Evolutionary conservation across 306 rosid genomes (phyloP), one percentile per base, ranked within the genome.

Genomic region (apple (Malus domestica)): DNA sequence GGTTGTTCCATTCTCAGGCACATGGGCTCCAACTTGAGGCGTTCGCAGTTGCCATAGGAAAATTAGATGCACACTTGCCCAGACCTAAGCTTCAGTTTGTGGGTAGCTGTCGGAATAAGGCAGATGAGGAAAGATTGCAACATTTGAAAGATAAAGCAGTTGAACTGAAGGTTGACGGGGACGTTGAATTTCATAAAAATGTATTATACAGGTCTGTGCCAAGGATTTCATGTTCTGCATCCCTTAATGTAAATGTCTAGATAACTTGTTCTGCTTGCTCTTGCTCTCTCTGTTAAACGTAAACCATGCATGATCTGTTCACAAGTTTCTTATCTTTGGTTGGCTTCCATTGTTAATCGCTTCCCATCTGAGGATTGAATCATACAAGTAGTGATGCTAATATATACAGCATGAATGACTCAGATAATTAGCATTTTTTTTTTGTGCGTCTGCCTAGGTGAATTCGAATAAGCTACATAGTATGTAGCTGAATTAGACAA

Each of bases 21-120:
- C 98, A 95, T 79, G 68, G 72, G 74, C 96, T 95, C 79, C 98
- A 94, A 83, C 97, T 94, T 74, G 98, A 95, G 87, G 96, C 97
- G 13, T 92, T 95, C 83, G 85, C 98, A 42, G 80, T 78, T 76
- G 98, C 93, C 49, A 66, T 89, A 72, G 85, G 87, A 60, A 91
- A 82, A 70, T 82, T 94, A 71, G 91, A 86, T 72, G 80, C 84
- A 60, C 73, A 72, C 77, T 70, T 83, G 63, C 80, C 85, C 10
- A 90, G 90, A 78, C 97, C 98, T 27, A 94, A 85, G 85, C 93
- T 94, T 59, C 96, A 86, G 78, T 82, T 90, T 84, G 98, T 95
- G 29, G 98, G 98, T 51, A 95, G 98, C 84, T 95, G 97, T 86
- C 88, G 97, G 78, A 95, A 90, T 82, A 86, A 82, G 44, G 76